Percentiles rank a stretch among this genome's conserved stretches.
These are phyloP conservation scores for Chloris gayana DNA, from an alignment of 176 grass and related monocot genomes.

Conservation along the genomic window DNA sequence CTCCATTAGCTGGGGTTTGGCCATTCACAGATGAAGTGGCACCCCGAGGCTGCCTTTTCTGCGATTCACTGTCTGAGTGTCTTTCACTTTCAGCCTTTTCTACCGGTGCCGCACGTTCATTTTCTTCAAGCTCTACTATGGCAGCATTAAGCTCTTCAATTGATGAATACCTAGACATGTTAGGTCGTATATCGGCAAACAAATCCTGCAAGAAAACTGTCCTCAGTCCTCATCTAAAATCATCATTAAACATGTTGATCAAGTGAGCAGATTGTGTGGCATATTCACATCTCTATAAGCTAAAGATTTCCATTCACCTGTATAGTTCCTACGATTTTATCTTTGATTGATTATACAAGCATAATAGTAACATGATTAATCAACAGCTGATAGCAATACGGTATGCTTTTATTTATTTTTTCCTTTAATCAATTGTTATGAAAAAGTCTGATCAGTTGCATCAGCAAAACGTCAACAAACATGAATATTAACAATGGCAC, in stretches of 20 bases:
- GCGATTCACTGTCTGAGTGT: conserved; percentile 68
- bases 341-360: conserved; percentile 20
- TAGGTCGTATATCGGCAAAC: conserved; percentile 73
- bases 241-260: conserved; percentile 28
- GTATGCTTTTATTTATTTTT: background rate
- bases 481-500: background rate
- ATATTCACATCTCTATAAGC: background rate
- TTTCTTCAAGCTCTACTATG: conserved; percentile 85
- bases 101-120: conserved; percentile 53
- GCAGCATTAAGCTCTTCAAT: conserved; percentile 83
- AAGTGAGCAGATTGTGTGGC: background rate
- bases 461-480: background rate
- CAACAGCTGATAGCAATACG: conserved; percentile 11
- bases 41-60: conserved; percentile 50
- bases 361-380: conserved; percentile 18
- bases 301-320: too few species aligned
- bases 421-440: background rate
- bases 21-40: conserved; percentile 46
- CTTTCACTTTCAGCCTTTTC: conserved; percentile 67
- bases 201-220: conserved; percentile 72
- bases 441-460: background rate
- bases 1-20: conserved; percentile 56
- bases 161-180: conserved; percentile 89
- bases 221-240: conserved; percentile 3
- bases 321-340: background rate